These are phyloP conservation scores for Phytophthora syringae DNA, from an alignment of 352 stramenopile genomes.

Conservation along the genomic window DNA sequence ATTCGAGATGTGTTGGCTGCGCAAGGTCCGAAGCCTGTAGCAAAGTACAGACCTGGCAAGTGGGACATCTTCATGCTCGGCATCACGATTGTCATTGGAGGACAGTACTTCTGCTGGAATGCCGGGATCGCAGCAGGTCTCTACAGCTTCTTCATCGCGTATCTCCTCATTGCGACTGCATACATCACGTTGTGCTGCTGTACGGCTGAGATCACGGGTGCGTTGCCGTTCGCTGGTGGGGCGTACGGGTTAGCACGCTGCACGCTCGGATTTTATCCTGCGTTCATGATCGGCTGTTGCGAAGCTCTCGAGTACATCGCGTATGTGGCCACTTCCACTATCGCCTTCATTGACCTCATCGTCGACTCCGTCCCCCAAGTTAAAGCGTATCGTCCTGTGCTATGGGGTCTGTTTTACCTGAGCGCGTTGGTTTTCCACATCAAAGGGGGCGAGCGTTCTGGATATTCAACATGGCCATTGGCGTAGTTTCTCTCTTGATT, in stretches of 20 bases:
- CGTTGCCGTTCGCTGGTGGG: constrained; percentile 51
- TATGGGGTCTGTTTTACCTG: constrained; percentile 43
- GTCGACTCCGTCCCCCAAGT: constrained; percentile 18
- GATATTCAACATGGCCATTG: constrained; percentile 46
- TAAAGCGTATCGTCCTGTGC: constrained; percentile 26
- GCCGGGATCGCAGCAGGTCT: constrained; percentile 45
- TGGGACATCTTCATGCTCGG: constrained; percentile 56
- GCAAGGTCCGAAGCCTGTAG: neutral
- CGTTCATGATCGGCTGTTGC: constrained; percentile 57
- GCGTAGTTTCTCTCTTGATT: constrained; percentile 36
- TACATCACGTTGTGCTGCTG: constrained; percentile 54
- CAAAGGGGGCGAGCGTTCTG: constrained; percentile 46
- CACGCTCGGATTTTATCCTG: constrained; percentile 50
- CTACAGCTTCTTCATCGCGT: constrained; percentile 47
- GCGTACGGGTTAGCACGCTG: constrained; percentile 50
- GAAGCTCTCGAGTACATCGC: constrained; percentile 56
- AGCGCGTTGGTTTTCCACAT: constrained; percentile 43
- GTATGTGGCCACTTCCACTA: constrained; percentile 45
- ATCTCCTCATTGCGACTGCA: constrained; percentile 40
- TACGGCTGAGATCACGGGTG: constrained; percentile 53
- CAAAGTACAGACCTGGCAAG: constrained; percentile 33
- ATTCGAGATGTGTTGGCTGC: neutral
- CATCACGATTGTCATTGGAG: constrained; percentile 61
- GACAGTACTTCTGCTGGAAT: constrained; percentile 65
- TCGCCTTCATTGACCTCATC: constrained; percentile 45